Percentiles rank a stretch among this genome's conserved stretches.
Conservation (phyloP, 2,329 filamentous ascomycete species). For the Phyllosticta capitalensis region DNA sequence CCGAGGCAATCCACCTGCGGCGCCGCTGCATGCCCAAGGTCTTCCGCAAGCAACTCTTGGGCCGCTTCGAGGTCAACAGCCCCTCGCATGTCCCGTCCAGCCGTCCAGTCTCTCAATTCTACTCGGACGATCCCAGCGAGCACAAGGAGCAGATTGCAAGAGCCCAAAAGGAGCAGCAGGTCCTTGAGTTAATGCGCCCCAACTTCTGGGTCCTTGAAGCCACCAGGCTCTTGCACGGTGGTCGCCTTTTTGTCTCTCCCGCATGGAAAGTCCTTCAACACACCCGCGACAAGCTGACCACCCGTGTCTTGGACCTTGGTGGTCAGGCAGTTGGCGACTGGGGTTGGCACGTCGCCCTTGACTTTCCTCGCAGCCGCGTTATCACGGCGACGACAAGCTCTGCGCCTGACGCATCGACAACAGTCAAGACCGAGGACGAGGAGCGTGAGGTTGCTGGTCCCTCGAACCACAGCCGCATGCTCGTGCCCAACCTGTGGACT, state of each 20-base stretch:
- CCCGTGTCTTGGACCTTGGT: conserved; percentile 74
- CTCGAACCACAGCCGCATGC: conserved; percentile 74
- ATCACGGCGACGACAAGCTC: conserved; percentile 70
- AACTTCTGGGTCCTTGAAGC: conserved; percentile 56
- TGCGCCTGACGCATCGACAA: conserved; percentile 23
- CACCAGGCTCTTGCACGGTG: conserved; percentile 50
- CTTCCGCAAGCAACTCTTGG: conserved; percentile 73
- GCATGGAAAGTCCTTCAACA: conserved; percentile 36
- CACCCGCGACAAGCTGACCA: conserved; percentile 54
- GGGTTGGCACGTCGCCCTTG: conserved; percentile 86
- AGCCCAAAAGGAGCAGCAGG: conserved; percentile 69
- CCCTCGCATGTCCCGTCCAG: conserved; percentile 33
- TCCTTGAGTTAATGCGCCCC: conserved; percentile 58
- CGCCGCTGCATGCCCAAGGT: conserved; percentile 62
- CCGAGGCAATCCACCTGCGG: conserved; percentile 78
- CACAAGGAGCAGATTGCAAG: conserved; percentile 46
- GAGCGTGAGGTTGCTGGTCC: conserved; percentile 56
- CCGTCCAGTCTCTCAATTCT: conserved; percentile 37
- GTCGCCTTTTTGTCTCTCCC: conserved; percentile 47
- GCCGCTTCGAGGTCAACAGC: conserved; percentile 67
- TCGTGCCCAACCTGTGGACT: conserved; percentile 64
- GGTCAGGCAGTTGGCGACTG: conserved; percentile 81
- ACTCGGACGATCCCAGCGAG: conserved; percentile 47
- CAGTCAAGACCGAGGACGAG: conserved; percentile 35
- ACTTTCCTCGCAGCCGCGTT: conserved; percentile 76